These are phyloP conservation scores for Backusella macrospora DNA, from an alignment of 192 early-diverging fungal genomes.

Conservation along the genomic window DNA sequence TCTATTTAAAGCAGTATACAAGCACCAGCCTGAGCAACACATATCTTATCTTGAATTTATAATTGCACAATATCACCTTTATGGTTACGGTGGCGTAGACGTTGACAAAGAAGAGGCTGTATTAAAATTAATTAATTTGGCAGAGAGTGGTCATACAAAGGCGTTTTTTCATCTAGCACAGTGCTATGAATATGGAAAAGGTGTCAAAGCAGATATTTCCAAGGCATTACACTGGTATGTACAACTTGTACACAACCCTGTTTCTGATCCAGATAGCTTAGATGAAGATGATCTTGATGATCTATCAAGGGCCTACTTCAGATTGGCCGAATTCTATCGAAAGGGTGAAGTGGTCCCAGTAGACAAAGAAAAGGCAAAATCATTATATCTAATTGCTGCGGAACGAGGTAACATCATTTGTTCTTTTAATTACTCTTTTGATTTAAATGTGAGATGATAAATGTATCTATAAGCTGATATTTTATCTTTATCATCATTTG, in stretches of 20 bases:
- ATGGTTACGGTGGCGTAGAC: conserved; percentile 37
- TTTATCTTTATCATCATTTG: too few relatives aligned
- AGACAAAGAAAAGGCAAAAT: conserved; percentile 27
- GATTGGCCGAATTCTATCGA: conserved; percentile 36
- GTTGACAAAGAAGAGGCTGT: conserved; percentile 24
- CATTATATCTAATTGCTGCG: conserved; percentile 32
- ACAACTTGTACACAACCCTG: conserved; percentile 15
- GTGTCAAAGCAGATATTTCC: conserved; percentile 18
- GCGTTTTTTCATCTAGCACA: conserved; percentile 35
- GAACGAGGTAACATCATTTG: conserved; percentile 26
- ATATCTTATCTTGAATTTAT: conserved; percentile 11
- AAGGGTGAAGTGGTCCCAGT: conserved; percentile 20
- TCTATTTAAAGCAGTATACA: conserved; percentile 13
- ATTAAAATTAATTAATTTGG: conserved; percentile 23
- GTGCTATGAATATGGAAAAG: conserved; percentile 40
- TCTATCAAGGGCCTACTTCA: conserved; percentile 23
- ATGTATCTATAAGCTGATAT: conserved; percentile 7
- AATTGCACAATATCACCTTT: conserved; percentile 36
- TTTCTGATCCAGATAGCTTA: conserved; percentile 17
- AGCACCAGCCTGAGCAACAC: conserved; percentile 20
- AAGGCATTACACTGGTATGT: conserved; percentile 38
- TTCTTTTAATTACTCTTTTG: not conserved
- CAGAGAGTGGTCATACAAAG: conserved; percentile 30
- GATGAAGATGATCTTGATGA: conserved; percentile 38
- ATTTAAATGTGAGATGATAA: not conserved